Base-by-base conservation (phyloP, 257 asterid species). In the Datura wrightii region DNA sequence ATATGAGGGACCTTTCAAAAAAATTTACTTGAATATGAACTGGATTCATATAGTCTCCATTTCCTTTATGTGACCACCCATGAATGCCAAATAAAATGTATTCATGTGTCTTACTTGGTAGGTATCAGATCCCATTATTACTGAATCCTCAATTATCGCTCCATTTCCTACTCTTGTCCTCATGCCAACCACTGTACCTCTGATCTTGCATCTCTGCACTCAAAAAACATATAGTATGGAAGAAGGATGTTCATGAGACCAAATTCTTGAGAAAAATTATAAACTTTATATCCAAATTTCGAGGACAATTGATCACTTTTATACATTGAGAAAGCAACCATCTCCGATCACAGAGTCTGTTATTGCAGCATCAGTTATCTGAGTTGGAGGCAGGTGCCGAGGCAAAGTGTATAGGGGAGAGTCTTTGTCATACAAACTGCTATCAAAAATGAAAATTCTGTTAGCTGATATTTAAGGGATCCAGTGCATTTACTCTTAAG, bases 351-450 rank as follows among this genome's bases (percentile, higher is more conserved):
- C 87, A 48, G 96, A 95, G 66, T 94, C 95, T 15, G 91, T 87
- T 79, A 95, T 93, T 59, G 87, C 90, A n/a, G 98, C 98, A 87
- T 93, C 93, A 0, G 92, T 74, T 79, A 94, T 89, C 53, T 89
- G 93, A 81, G 95, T 94, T n/a, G 98, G 98, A 92, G 98, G 98
- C 79, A 91, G 90, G 89, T 88, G 92, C 8, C 98, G 95, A 13
- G 98, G 98, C 87, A 94, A 90, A 69, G 98, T 95, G 89, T 94
- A 93, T 0, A 95, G 85, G 6, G 97, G 98, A 66, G 87, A 89
- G 74, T 88, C 89, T 85, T 88, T 90, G 78, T 92, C 96, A 8
- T 89, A 87, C 90, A 94, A 92, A 84, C 97, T 91, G 92, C 90
- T 85, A 24, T 34, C n/a, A 81, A 69, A 83, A 60, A 79, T 58